A percentile compares a stretch with the other conserved stretches of the same genome.
Conservation (phyloP, 2,329 filamentous ascomycete species). For the Cadophora luteo-olivacea region DNA sequence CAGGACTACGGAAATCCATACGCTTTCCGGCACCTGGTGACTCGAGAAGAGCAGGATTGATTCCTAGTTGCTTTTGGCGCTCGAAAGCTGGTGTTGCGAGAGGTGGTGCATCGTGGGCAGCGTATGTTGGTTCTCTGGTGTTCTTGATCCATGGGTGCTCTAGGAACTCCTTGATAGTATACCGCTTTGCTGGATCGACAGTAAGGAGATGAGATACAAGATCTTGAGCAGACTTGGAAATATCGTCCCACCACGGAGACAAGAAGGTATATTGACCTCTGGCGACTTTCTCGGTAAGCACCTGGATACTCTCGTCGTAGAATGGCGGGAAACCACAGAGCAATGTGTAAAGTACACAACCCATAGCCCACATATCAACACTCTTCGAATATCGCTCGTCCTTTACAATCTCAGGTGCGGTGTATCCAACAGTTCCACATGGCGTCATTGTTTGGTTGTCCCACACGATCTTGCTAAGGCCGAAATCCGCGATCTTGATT, state of each 20-base stretch:
- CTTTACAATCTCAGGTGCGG: slow-evolving; percentile 97
- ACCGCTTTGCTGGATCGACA: slow-evolving; percentile 94
- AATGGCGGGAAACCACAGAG: slow-evolving; percentile 98
- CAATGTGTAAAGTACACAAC: slow-evolving; percentile 94
- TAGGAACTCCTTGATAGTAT: slow-evolving; percentile 90
- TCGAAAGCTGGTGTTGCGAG: slow-evolving; percentile 68
- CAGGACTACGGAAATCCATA: slow-evolving; percentile 93
- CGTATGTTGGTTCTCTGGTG: slow-evolving; percentile 70
- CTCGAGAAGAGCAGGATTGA: slow-evolving; percentile 62
- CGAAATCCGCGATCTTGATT: slow-evolving; percentile 99
- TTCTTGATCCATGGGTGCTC: slow-evolving; percentile 91
- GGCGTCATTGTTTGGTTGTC: slow-evolving; percentile 98
- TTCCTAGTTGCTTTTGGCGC: slow-evolving; percentile 47
- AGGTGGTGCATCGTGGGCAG: slow-evolving; percentile 73
- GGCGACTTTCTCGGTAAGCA: slow-evolving; percentile 96
- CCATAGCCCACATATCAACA: slow-evolving; percentile 98
- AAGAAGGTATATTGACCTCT: slow-evolving; percentile 97
- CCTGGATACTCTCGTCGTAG: slow-evolving; percentile 97
- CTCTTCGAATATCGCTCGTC: slow-evolving; percentile 98
- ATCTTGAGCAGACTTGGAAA: slow-evolving; percentile 93
- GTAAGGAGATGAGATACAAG: slow-evolving; percentile 91
- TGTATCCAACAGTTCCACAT: slow-evolving; percentile 98
- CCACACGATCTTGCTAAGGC: slow-evolving; percentile 97
- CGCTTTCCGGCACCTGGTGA: slow-evolving; percentile 68
- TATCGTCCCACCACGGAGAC: slow-evolving; percentile 99